Evolutionary conservation across 768 basidiomycete genomes (phyloP).

Genomic region (Boletus tomentosulus): DNA sequence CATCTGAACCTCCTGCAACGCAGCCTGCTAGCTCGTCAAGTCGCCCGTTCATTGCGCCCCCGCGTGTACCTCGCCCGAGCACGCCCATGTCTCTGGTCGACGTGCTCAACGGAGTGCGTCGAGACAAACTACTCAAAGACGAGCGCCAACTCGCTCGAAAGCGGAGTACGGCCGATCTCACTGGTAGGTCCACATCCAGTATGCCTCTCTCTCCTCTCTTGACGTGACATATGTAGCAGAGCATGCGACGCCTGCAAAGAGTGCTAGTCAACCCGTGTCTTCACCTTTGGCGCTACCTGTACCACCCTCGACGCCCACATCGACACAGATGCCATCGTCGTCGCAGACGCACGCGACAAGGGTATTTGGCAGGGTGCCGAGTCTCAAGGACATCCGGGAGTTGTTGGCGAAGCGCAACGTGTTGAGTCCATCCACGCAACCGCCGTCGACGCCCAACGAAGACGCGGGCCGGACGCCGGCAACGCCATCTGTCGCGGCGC

Average conservation of each 20-base stretch:
- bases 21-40: constrained; percentile 1
- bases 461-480: no score
- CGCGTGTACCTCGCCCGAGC: constrained; percentile 15
- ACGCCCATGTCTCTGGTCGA: constrained; percentile 20
- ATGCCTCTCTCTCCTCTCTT: background rate
- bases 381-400: constrained; percentile 14
- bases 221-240: background rate
- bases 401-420: constrained; percentile 11
- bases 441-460: background rate
- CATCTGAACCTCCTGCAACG: background rate
- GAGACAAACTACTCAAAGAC: background rate
- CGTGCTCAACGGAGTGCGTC: constrained; percentile 19
- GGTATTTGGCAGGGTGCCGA: constrained; percentile 5
- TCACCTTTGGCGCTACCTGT: background rate
- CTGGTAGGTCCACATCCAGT: no score
- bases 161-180: background rate
- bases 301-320: background rate
- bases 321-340: background rate
- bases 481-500: background rate
- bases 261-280: background rate
- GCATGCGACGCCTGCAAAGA: background rate
- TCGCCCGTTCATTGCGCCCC: constrained; percentile 19
- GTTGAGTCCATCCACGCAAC: background rate
- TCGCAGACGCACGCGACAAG: background rate
- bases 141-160: constrained; percentile 1